Percentiles rank a stretch among this genome's conserved stretches.
phyloP scores from a whole-genome alignment of 2,329 filamentous ascomycete species.

The Beauveria scarabaeidicola region DNA sequence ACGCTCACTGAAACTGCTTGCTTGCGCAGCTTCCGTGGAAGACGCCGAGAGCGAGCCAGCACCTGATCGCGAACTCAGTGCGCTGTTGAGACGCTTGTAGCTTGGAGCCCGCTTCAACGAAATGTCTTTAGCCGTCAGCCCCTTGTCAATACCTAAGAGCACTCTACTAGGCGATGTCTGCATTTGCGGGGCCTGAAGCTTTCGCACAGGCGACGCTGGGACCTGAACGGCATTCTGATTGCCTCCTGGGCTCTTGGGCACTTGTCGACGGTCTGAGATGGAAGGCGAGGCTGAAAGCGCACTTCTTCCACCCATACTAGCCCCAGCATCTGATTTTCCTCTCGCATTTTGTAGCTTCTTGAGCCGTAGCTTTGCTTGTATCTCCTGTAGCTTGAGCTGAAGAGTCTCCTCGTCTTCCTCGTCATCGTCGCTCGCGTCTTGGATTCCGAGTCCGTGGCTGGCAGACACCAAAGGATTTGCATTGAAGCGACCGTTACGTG shows the following conservation, averaged over 20 bases:
- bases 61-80: background rate
- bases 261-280: background rate
- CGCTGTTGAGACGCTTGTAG: conserved; percentile 22
- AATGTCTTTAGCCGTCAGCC: conserved; percentile 68
- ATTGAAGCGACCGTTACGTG: conserved; percentile 11
- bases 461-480: conserved; percentile 16
- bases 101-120: conserved; percentile 69
- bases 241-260: conserved; percentile 1
- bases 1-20: conserved; percentile 71
- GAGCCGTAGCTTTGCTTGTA: conserved; percentile 77
- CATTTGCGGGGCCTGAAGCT: conserved; percentile 39
- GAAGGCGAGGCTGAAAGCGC: conserved; percentile 4
- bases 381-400: conserved; percentile 76
- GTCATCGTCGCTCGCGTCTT: conserved; percentile 53
- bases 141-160: conserved; percentile 82
- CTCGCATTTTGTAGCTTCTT: conserved; percentile 69
- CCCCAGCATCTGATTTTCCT: conserved; percentile 14
- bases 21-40: conserved; percentile 26
- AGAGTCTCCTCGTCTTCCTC: conserved; percentile 92
- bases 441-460: conserved; percentile 25
- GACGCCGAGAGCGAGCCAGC: background rate
- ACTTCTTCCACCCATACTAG: conserved; percentile 13
- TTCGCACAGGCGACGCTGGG: conserved; percentile 62
- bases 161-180: conserved; percentile 72
- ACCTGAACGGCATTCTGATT: conserved; percentile 50